Conservation (phyloP, 2,329 filamentous ascomycete genomes). For the Cordyceps pruinosa region DNA sequence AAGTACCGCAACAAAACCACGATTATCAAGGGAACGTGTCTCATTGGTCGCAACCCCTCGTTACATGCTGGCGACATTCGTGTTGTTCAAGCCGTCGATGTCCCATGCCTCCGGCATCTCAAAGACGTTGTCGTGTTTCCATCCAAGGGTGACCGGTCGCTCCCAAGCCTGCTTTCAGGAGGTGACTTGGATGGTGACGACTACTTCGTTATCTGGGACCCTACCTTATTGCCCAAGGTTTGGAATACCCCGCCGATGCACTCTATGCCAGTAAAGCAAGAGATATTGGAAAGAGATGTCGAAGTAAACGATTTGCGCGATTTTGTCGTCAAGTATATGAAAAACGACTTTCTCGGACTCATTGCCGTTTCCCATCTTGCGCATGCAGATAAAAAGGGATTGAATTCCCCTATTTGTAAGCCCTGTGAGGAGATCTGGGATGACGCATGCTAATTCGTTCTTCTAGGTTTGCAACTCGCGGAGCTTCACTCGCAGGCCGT, state of each 20-base stretch:
- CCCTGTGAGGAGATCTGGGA: background rate
- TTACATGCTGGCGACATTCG: slow-evolving; percentile 89
- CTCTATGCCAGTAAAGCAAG: slow-evolving; percentile 54
- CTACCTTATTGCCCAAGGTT: slow-evolving; percentile 57
- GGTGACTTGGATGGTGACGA: slow-evolving; percentile 96
- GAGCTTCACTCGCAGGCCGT: slow-evolving; percentile 83
- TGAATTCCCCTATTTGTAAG: slow-evolving; percentile 62
- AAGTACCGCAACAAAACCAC: slow-evolving; percentile 47
- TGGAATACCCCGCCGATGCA: slow-evolving; percentile 76
- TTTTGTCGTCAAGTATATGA: slow-evolving; percentile 91
- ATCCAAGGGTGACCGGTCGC: slow-evolving; percentile 70
- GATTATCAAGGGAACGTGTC: slow-evolving; percentile 68
- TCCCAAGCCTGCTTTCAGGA: slow-evolving; percentile 92
- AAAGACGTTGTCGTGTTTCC: slow-evolving; percentile 85
- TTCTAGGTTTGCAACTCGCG: slow-evolving; percentile 61
- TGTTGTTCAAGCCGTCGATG: slow-evolving; percentile 76
- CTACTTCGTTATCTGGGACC: slow-evolving; percentile 90
- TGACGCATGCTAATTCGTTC: slow-evolving; percentile 1
- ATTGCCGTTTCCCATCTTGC: slow-evolving; percentile 82
- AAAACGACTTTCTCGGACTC: slow-evolving; percentile 71
- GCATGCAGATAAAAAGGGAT: slow-evolving; percentile 62
- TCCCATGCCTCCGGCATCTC: slow-evolving; percentile 65
- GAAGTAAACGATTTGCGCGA: slow-evolving; percentile 65
- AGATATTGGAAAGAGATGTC: slow-evolving; percentile 54
- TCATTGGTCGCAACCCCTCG: slow-evolving; percentile 87